Evolutionary conservation across 129 eudicot genomes (phyloP), one percentile per base, ranked within the genome.

Genomic region (Flaveria ramosissima): DNA sequence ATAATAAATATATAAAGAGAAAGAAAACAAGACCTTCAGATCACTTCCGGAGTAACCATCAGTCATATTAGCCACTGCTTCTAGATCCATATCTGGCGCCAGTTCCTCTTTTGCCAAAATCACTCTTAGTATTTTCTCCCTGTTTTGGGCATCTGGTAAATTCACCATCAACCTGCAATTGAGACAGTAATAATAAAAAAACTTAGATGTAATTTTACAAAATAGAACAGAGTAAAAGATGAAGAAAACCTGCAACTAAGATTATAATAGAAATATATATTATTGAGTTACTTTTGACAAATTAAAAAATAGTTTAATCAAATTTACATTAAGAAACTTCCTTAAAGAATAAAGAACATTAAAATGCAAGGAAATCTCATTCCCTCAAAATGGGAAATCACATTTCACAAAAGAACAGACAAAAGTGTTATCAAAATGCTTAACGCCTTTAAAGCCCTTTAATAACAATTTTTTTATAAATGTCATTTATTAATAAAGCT

Each of bases 41-140:
- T 93, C 96, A 84, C 98, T 93, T 83, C 98, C 96, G 3, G 96
- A 90, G 77, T 86, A 90, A 36, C 96, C 98, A 80, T 93, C 92
- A n/a, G 96, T 90, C 91, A 87, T 88, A 77, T 48, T 87, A 75
- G 95, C 98, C 51, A 93, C 86, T 56, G 86, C 92, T 73, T 79
- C 85, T n/a, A 93, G 92, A 78, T 93, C 88, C 52, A 90, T 80
- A 79, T 81, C 84, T 47, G 98, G 88, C 70, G 84, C 78, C 66
- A 93, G 73, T 68, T 93, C 96, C 76, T 93, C 98, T 62, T 86
- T 93, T 55, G 96, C 88, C 84, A 90, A 84, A 77, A 93, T 85
- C 24, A 93, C 96, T 70, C 84, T 69, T 45, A 93, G 64, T 43
- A 93, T 90, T 77, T 93, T 93, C 85, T 86, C 92, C 87, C 98